Evolutionary conservation across 805 yeast species (phyloP).

Genomic region (Diddensiella caesifluorescens): DNA sequence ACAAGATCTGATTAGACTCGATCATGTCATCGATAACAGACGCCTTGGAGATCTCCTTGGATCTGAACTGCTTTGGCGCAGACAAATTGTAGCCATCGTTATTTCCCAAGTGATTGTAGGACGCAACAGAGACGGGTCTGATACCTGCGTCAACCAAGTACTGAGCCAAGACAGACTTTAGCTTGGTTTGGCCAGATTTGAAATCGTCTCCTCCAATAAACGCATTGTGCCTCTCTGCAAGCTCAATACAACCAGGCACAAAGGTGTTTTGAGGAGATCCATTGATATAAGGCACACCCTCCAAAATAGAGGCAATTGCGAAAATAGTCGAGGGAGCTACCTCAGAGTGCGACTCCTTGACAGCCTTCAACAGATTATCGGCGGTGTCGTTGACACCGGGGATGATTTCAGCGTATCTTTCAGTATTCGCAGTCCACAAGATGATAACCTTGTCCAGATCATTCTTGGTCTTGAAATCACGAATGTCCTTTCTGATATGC

Average conservation of each 20-base stretch:
- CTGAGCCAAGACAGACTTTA: slow-evolving; percentile 95
- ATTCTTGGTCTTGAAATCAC: slow-evolving; percentile 66
- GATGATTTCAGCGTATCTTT: slow-evolving; percentile 75
- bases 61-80: slow-evolving; percentile 88
- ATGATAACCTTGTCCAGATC: slow-evolving; percentile 81
- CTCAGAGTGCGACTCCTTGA: slow-evolving; percentile 76
- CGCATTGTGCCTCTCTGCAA: slow-evolving; percentile 69
- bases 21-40: slow-evolving; percentile 93
- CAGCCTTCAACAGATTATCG: slow-evolving; percentile 66
- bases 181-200: slow-evolving; percentile 93
- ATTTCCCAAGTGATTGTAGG: slow-evolving; percentile 94
- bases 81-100: slow-evolving; percentile 91
- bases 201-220: slow-evolving; percentile 97
- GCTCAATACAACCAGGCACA: slow-evolving; percentile 89
- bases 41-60: slow-evolving; percentile 90
- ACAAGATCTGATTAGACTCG: slow-evolving; percentile 76
- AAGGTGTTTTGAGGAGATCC: slow-evolving; percentile 98
- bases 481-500: slow-evolving; percentile 76
- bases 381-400: slow-evolving; percentile 84
- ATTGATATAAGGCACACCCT: slow-evolving; percentile 82
- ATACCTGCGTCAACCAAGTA: slow-evolving; percentile 96
- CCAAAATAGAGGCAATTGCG: slow-evolving; percentile 89
- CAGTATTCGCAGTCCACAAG: slow-evolving; percentile 97
- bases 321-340: slow-evolving; percentile 90
- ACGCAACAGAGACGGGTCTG: slow-evolving; percentile 88